phyloP scores from a whole-genome alignment of 1,139 yeast genomes.

The Meyerozyma elateridarum region DNA sequence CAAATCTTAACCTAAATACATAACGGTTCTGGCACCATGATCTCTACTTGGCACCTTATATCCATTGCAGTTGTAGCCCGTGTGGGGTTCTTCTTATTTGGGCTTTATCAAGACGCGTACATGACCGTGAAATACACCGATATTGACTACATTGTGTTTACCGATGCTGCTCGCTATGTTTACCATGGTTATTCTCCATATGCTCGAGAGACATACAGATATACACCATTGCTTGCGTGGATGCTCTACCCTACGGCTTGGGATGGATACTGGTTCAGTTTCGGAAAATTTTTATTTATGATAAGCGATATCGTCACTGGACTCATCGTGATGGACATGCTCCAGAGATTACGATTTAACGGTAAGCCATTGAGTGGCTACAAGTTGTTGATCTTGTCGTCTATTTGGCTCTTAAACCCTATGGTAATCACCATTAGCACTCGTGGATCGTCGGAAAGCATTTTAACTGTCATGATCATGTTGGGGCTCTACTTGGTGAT shows the following conservation, averaged over 20 bases:
- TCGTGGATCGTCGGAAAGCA: conserved; percentile 89
- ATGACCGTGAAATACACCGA: conserved; percentile 87
- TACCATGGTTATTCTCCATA: conserved; percentile 66
- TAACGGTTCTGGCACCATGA: background rate
- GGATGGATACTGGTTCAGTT: conserved; percentile 48
- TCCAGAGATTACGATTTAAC: conserved; percentile 15
- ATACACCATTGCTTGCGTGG: conserved; percentile 90
- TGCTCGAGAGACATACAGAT: conserved; percentile 79
- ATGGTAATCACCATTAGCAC: conserved; percentile 94
- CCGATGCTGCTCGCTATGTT: conserved; percentile 85
- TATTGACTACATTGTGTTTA: conserved; percentile 86
- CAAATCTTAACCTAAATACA: too few species aligned
- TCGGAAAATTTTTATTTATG: conserved; percentile 78
- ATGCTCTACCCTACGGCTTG: conserved; percentile 60
- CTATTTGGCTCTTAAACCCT: conserved; percentile 88
- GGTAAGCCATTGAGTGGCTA: conserved; percentile 14
- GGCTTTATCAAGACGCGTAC: conserved; percentile 78
- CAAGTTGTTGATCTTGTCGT: conserved; percentile 38
- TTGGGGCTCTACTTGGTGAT: conserved; percentile 46
- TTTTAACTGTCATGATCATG: conserved; percentile 75
- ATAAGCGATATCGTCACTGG: conserved; percentile 82
- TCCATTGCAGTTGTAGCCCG: conserved; percentile 41
- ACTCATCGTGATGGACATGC: conserved; percentile 46
- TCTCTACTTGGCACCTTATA: conserved; percentile 6
- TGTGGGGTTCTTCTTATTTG: conserved; percentile 68